Conservation (phyloP, 2,329 filamentous ascomycete species). For the Boeremia lycopersici region DNA sequence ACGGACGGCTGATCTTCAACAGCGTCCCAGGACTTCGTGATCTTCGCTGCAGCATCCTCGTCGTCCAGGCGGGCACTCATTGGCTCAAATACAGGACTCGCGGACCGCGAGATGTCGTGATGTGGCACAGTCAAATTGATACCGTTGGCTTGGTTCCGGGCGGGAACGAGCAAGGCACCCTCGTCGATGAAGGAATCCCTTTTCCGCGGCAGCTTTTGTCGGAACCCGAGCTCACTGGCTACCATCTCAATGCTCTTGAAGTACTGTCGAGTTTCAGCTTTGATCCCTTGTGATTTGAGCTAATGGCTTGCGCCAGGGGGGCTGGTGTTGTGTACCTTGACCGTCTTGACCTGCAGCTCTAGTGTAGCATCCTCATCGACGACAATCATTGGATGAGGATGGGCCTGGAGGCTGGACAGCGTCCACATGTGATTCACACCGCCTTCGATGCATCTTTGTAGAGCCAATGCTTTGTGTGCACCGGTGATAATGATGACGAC, state of each 20-base stretch:
- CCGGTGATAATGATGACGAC: slow-evolving; percentile 84
- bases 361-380: slow-evolving; percentile 74
- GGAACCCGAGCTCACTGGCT: slow-evolving; percentile 52
- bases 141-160: slow-evolving; percentile 25
- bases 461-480: slow-evolving; percentile 77
- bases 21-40: slow-evolving; percentile 26
- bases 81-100: slow-evolving; percentile 42
- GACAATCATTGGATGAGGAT: slow-evolving; percentile 81
- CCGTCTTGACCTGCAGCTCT: slow-evolving; percentile 55
- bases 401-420: slow-evolving; percentile 78
- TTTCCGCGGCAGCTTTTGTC: slow-evolving; percentile 50
- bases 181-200: slow-evolving; percentile 43
- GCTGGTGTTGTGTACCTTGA: slow-evolving; percentile 23
- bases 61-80: slow-evolving; percentile 44
- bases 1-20: slow-evolving; percentile 39
- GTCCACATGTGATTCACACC: slow-evolving; percentile 93
- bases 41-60: slow-evolving; percentile 26
- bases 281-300: neutral
- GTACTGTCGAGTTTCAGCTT: slow-evolving; percentile 42
- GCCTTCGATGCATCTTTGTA: slow-evolving; percentile 81
- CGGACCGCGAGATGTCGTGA: slow-evolving; percentile 38
- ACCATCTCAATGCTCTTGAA: slow-evolving; percentile 59
- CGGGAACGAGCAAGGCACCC: slow-evolving; percentile 26
- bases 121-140: slow-evolving; percentile 39
- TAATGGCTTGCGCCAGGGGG: slow-evolving; percentile 7